Evolutionary conservation across 768 basidiomycete genomes (phyloP).

Genomic region (Hypholoma sublateritium): DNA sequence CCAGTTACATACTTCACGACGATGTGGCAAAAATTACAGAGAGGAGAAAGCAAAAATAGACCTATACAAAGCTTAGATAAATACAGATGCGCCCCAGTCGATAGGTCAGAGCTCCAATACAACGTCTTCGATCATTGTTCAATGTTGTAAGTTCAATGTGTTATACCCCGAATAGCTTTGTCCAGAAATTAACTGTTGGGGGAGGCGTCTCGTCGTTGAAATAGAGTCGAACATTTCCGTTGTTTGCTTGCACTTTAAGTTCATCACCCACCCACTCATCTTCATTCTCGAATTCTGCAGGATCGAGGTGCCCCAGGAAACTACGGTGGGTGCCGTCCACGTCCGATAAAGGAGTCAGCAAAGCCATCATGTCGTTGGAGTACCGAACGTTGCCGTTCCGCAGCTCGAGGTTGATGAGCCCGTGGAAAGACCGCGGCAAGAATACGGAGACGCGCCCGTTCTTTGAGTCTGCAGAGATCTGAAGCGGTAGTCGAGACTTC

Average conservation of each 20-base stretch:
- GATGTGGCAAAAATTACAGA: no score
- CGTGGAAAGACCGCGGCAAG: constrained; percentile 12
- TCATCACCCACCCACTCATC: constrained; percentile 2
- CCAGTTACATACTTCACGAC: no score
- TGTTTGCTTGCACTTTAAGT: not conserved
- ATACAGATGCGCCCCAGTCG: no score
- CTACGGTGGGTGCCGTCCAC: constrained; percentile 24
- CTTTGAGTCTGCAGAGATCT: constrained; percentile 14
- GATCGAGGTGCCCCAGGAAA: constrained; percentile 33
- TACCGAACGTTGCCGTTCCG: constrained; percentile 25
- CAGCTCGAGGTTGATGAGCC: constrained; percentile 26
- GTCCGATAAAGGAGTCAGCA: constrained; percentile 30
- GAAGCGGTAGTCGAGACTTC: constrained; percentile 21
- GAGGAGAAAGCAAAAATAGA: no score
- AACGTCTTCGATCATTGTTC: not conserved
- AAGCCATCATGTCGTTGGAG: constrained; percentile 23
- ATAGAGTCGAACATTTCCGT: not conserved
- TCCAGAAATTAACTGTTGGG: not conserved
- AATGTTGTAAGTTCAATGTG: not conserved
- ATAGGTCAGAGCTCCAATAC: no score
- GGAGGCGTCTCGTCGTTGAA: constrained; percentile 1
- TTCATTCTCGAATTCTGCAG: constrained; percentile 7
- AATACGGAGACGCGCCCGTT: constrained; percentile 11
- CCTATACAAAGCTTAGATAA: no score
- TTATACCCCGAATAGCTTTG: not conserved